phyloP scores from a whole-genome alignment of 2,329 filamentous ascomycete genomes.

The Penicillium palitans region DNA sequence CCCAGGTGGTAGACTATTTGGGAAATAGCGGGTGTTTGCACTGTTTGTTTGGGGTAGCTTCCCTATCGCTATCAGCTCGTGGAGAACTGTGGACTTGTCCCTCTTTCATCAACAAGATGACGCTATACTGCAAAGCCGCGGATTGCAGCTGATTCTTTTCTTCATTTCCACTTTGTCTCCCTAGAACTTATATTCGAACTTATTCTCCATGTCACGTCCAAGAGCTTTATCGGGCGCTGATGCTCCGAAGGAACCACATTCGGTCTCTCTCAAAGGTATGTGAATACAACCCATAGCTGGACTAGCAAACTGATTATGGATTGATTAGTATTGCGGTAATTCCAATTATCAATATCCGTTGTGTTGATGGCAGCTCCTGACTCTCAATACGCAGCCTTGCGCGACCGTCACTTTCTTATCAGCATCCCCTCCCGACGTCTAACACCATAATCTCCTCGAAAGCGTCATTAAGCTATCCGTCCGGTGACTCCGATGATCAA shows the following conservation, averaged over 20 bases:
- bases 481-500: slow-evolving; percentile 47
- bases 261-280: slow-evolving; percentile 71
- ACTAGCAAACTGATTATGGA: background rate
- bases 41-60: slow-evolving; percentile 28
- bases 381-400: slow-evolving; percentile 63
- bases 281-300: background rate
- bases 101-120: slow-evolving; percentile 16
- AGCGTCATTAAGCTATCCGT: slow-evolving; percentile 74
- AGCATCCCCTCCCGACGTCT: slow-evolving; percentile 48
- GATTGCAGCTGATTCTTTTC: background rate
- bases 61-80: slow-evolving; percentile 21
- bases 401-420: slow-evolving; percentile 56
- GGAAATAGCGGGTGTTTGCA: slow-evolving; percentile 17
- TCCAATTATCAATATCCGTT: background rate
- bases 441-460: slow-evolving; percentile 55
- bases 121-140: background rate
- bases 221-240: slow-evolving; percentile 46
- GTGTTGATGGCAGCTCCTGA: background rate
- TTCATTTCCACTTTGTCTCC: background rate
- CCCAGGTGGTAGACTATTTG: background rate
- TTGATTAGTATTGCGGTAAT: slow-evolving; percentile 43
- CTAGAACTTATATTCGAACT: background rate
- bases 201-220: slow-evolving; percentile 42
- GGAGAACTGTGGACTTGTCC: slow-evolving; percentile 7
- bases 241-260: slow-evolving; percentile 69